Conservation (phyloP, 225 moss, liverwort and hornwort species). For the Physcomitrellopsis africana region DNA sequence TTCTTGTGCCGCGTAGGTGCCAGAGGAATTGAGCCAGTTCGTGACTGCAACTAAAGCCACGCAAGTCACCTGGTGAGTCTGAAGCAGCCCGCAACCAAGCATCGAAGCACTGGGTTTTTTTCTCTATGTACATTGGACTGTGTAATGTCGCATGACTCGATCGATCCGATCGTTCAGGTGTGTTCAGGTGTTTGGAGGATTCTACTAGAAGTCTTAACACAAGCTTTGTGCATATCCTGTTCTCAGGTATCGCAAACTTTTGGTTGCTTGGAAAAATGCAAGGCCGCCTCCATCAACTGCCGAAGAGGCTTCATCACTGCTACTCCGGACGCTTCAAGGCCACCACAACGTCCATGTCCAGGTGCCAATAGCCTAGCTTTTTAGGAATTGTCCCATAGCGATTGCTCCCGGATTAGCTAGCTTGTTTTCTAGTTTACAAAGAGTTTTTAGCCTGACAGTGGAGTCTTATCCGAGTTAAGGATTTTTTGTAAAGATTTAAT, state of each 20-base stretch:
- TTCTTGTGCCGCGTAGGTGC: slow-evolving; percentile 43
- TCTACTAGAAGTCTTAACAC: not conserved
- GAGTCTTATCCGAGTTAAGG: not conserved
- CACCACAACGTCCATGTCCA: slow-evolving; percentile 64
- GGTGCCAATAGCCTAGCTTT: slow-evolving; percentile 27
- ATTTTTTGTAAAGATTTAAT: not conserved
- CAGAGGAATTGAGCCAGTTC: slow-evolving; percentile 57
- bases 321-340: slow-evolving; percentile 56
- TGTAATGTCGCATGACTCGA: not conserved
- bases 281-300: slow-evolving; percentile 52
- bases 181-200: not conserved
- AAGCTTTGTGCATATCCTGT: not conserved
- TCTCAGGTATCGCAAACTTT: slow-evolving; percentile 61
- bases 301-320: slow-evolving; percentile 54
- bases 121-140: too few species aligned
- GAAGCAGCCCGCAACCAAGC: not conserved
- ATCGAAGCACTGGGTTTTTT: not conserved
- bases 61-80: slow-evolving; percentile 55
- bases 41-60: slow-evolving; percentile 60
- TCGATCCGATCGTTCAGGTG: not conserved
- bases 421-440: not conserved
- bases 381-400: not conserved
- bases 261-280: slow-evolving; percentile 64
- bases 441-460: not conserved
- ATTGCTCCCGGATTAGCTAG: not conserved